A percentile compares a stretch with the other conserved stretches of the same genome.
Conservation (phyloP, 2,329 filamentous ascomycete species). For the Trichoderma lentiforme region DNA sequence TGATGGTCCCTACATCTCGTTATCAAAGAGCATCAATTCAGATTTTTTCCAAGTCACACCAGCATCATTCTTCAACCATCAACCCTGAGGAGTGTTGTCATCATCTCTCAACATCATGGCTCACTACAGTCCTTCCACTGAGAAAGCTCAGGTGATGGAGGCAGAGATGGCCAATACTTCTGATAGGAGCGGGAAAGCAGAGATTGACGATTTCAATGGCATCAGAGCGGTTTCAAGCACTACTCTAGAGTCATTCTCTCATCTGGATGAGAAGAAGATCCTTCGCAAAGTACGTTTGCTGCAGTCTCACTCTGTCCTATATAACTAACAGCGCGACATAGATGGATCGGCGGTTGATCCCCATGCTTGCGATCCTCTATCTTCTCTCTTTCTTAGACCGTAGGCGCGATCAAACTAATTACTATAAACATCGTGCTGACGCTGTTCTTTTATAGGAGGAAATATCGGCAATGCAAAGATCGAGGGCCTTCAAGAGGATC, state of each 20-base stretch:
- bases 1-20: background rate
- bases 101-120: background rate
- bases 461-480: conserved; percentile 68
- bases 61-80: background rate
- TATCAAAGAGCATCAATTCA: background rate
- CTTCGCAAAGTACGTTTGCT: background rate
- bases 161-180: background rate
- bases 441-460: conserved; percentile 36
- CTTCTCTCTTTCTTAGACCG: conserved; percentile 66
- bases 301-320: background rate
- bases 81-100: background rate
- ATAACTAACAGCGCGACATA: conserved; percentile 22
- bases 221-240: background rate
- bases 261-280: conserved; percentile 1
- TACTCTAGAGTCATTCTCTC: background rate
- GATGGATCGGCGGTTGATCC: conserved; percentile 53
- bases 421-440: background rate
- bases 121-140: background rate
- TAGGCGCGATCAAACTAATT: conserved; percentile 24
- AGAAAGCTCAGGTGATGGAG: background rate
- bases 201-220: background rate
- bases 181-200: background rate
- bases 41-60: background rate
- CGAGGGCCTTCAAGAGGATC: conserved; percentile 49
- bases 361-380: conserved; percentile 65